Conservation (phyloP, 2,329 filamentous ascomycete genomes). For the Didymellaceae sp. region DNA sequence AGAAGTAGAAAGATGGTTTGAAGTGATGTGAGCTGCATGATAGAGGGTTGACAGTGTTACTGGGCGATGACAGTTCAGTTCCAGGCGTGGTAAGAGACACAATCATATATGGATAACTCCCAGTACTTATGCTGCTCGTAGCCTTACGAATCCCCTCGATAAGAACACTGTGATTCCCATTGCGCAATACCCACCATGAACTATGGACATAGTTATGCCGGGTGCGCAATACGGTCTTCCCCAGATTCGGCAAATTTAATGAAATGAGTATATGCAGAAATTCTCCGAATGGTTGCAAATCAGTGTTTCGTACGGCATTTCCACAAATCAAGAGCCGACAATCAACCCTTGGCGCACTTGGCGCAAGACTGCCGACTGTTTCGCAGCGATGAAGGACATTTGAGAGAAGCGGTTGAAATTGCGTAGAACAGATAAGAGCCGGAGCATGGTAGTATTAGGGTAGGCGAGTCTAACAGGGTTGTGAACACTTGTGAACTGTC, state of each 20-base stretch:
- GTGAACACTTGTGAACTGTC: too few species aligned
- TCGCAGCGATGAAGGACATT: not conserved
- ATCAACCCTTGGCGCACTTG: constrained; percentile 13
- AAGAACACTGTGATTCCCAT: not conserved
- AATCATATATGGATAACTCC: constrained; percentile 50
- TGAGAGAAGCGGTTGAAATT: not conserved
- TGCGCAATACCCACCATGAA: constrained; percentile 1
- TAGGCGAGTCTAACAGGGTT: too few species aligned
- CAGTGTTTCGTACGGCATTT: constrained; percentile 3
- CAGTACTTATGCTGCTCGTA: not conserved
- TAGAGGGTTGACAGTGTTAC: not conserved
- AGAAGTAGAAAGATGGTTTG: constrained; percentile 21
- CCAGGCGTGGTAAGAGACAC: not conserved
- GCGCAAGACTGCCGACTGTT: constrained; percentile 9
- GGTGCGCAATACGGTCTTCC: not conserved
- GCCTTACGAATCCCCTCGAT: not conserved
- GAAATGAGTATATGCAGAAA: constrained; percentile 6
- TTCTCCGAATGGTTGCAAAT: constrained; percentile 3
- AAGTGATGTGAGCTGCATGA: constrained; percentile 18
- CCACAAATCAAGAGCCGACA: constrained; percentile 10
- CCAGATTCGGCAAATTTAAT: constrained; percentile 5
- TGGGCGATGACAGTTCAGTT: not conserved
- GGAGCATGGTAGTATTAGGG: not conserved
- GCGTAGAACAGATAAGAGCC: not conserved
- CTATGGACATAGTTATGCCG: constrained; percentile 11